These are phyloP conservation scores for Xanthoceras sorbifolium DNA, from an alignment of 345 rosid species.

Conservation along the genomic window DNA sequence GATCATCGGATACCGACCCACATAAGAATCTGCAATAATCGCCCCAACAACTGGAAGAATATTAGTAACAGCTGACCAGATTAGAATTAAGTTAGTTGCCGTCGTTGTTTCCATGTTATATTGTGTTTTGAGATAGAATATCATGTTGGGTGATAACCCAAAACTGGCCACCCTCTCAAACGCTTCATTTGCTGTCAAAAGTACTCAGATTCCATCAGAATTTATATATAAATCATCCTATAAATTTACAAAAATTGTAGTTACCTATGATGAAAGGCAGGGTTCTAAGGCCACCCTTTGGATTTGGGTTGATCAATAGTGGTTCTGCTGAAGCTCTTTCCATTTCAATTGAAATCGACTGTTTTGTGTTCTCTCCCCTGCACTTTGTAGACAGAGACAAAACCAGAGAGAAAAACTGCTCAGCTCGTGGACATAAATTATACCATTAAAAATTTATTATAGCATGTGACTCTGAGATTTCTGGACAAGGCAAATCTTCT, in stretches of 20 bases:
- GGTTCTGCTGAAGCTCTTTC: not conserved
- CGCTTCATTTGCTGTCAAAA: constrained; percentile 57
- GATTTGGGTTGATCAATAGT: not conserved
- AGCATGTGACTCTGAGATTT: no score
- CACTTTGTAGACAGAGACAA: no score
- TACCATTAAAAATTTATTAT: no score
- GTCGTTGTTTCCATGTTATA: constrained; percentile 47
- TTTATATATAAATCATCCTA: no score
- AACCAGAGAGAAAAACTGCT: no score
- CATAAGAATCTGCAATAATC: constrained; percentile 62
- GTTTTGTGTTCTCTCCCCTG: no score
- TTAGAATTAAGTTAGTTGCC: constrained; percentile 47
- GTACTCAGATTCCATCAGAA: no score
- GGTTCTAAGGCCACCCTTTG: constrained; percentile 1
- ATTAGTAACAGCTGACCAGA: constrained; percentile 61
- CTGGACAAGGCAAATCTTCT: no score
- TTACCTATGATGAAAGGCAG: constrained; percentile 18
- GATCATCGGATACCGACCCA: constrained; percentile 59
- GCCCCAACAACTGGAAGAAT: constrained; percentile 64
- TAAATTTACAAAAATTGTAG: no score
- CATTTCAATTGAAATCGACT: not conserved
- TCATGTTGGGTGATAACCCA: constrained; percentile 63
- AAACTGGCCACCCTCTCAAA: constrained; percentile 57
- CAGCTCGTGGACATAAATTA: no score
- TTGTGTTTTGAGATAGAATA: constrained; percentile 52